Conservation (phyloP, 1,139 yeast genomes). For the Williopsis jadinii region DNA sequence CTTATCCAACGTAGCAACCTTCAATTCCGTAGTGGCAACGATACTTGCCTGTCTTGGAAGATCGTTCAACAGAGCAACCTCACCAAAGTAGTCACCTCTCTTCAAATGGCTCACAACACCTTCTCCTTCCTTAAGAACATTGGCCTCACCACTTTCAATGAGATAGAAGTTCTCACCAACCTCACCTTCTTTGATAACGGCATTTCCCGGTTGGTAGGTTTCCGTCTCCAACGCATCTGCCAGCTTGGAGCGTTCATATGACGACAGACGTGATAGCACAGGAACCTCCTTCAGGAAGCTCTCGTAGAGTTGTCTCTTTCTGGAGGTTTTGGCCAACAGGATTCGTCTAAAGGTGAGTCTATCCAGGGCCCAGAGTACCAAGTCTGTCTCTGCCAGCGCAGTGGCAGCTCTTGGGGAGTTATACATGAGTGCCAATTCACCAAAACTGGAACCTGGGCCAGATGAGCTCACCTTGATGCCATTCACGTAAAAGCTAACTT, state of each 20-base stretch:
- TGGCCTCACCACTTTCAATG: conserved; percentile 82
- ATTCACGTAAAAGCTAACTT: conserved; percentile 74
- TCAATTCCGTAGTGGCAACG: conserved; percentile 64
- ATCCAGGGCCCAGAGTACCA: conserved; percentile 87
- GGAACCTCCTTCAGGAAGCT: conserved; percentile 84
- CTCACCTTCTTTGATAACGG: conserved; percentile 83
- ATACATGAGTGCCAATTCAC: conserved; percentile 95
- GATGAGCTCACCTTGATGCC: conserved; percentile 67
- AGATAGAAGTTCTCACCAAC: conserved; percentile 86
- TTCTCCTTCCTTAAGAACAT: conserved; percentile 46
- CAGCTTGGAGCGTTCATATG: conserved; percentile 80
- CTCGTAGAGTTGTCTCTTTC: conserved; percentile 87
- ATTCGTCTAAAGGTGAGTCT: conserved; percentile 90
- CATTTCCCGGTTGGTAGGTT: conserved; percentile 62
- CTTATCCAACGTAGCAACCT: conserved; percentile 87
- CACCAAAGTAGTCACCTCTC: conserved; percentile 95
- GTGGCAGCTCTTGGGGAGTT: conserved; percentile 98
- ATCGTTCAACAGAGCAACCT: conserved; percentile 85
- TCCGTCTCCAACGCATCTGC: conserved; percentile 92
- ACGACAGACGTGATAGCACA: conserved; percentile 61
- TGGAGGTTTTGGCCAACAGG: conserved; percentile 81
- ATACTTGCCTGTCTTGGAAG: conserved; percentile 94
- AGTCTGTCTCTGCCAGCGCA: conserved; percentile 65
- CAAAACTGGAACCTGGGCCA: conserved; percentile 86
- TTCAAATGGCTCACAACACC: conserved; percentile 56